Base-by-base conservation (phyloP, 2,329 filamentous ascomycete genomes). In the Aureobasidium leucospermi region DNA sequence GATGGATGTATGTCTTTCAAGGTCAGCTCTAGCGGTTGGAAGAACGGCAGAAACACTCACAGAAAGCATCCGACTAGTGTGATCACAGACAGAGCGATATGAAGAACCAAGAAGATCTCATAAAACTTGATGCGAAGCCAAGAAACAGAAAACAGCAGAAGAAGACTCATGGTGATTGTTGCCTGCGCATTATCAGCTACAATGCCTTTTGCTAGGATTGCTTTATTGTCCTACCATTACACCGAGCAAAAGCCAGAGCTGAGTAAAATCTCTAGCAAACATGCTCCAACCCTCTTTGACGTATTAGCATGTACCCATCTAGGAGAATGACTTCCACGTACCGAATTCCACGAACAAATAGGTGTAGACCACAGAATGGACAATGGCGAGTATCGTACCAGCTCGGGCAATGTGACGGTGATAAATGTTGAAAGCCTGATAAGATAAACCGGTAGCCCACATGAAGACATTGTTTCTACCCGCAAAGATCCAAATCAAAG, bases 391-490 rank as follows among this genome's bases (percentile, higher is more conserved):
- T 0, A 84, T 60, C 0, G 85, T 85, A 6, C 84, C 78, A 2
- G 87, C 76, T 16, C 85, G 76, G 0, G 86, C 85, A 3, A 85
- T 76, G 77, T 84, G 85, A 0, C 86, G 81, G 69, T 89, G 86
- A 56, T 88, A 87, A 42, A 83, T 78, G 64, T 83, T 88, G 66
- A 84, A 88, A 0, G 83, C 84, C 1, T 79, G 78, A 67, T 86
- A 88, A 10, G 82, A 83, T 85, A 86, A 89, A 0, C 85, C 85
- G 0, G 86, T 88, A 0, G 84, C 67, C 83, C 83, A 86, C 58
- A 87, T 74, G 15, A 88, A 76, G 0, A 85, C 66, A 55, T 89
- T 87, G 62, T 89, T 89, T 9, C 86, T 76, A 67, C 83, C 82
- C 0, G 81, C 82, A 63, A 89, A 88, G 0, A 88, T 69, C 84